A percentile compares a stretch with the other conserved stretches of the same genome.
Evolutionary conservation across 2,329 filamentous ascomycete species (phyloP).

Genomic region (Apiospora phragmitis): DNA sequence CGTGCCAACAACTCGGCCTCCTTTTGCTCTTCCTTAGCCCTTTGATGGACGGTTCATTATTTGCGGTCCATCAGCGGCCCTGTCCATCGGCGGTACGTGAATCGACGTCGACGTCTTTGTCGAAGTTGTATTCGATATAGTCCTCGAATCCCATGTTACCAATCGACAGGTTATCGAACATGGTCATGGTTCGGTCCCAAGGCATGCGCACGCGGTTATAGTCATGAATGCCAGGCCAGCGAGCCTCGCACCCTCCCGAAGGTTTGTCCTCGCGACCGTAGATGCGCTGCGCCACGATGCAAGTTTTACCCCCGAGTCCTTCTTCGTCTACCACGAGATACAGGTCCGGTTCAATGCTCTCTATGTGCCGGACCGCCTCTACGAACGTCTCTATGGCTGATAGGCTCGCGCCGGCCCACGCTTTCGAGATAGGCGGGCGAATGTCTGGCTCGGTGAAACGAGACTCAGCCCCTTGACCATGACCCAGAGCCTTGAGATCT

Average conservation of each 20-base stretch:
- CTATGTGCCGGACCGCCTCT: background rate
- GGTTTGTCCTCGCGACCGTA: background rate
- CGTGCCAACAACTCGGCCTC: background rate
- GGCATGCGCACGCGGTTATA: background rate
- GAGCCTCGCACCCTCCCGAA: background rate
- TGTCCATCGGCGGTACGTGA: background rate
- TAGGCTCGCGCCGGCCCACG: background rate
- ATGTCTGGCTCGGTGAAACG: background rate
- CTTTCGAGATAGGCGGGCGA: background rate
- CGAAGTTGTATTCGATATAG: background rate
- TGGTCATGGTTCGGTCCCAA: background rate
- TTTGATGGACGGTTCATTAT: background rate
- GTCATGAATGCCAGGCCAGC: background rate
- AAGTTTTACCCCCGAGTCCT: background rate
- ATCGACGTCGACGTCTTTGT: background rate
- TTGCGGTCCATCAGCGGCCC: background rate
- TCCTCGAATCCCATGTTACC: background rate
- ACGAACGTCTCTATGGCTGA: background rate
- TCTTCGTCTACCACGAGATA: background rate
- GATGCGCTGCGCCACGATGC: background rate
- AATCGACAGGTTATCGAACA: background rate
- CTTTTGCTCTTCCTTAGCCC: background rate
- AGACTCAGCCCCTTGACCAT: background rate
- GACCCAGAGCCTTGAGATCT: background rate
- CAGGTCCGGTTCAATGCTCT: background rate